Percentiles rank a stretch among this genome's conserved stretches.
Evolutionary conservation across 2,329 filamentous ascomycete genomes (phyloP).

Genomic region (Beauveria bassiana): DNA sequence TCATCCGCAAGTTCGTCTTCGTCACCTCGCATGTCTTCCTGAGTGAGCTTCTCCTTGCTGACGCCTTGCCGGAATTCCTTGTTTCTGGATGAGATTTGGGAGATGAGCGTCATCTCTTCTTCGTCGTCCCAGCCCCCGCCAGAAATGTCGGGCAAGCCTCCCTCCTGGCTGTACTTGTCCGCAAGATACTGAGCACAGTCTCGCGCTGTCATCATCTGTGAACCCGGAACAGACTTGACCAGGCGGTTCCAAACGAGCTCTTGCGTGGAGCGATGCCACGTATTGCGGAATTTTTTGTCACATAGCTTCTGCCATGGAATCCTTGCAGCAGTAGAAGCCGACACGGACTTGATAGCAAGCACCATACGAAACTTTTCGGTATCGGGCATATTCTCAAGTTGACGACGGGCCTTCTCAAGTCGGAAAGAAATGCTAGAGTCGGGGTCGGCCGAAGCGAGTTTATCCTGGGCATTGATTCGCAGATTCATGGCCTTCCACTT

Average conservation of each 20-base stretch:
- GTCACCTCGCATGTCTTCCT: conserved; percentile 14
- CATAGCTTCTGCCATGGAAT: conserved; percentile 43
- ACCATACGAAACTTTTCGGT: conserved; percentile 38
- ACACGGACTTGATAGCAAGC: conserved; percentile 33
- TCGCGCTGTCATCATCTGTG: conserved; percentile 23
- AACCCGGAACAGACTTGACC: conserved; percentile 25
- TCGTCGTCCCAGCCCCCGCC: conserved; percentile 23
- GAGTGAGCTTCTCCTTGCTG: conserved; percentile 23
- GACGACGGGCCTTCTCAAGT: conserved; percentile 34
- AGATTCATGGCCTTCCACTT: conserved; percentile 53
- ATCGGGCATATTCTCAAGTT: conserved; percentile 34
- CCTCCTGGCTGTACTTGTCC: conserved; percentile 25
- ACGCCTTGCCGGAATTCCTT: conserved; percentile 14
- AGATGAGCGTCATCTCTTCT: conserved; percentile 26
- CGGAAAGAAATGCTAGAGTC: conserved; percentile 32
- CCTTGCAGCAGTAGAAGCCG: conserved; percentile 26
- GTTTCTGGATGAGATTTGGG: neutral
- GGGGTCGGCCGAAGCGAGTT: conserved; percentile 24
- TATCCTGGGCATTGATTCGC: conserved; percentile 26
- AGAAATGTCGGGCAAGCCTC: conserved; percentile 26
- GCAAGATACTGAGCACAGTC: conserved; percentile 29
- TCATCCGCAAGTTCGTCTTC: conserved; percentile 3
- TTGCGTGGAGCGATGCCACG: conserved; percentile 30
- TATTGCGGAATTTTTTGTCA: conserved; percentile 31
- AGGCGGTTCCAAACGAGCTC: conserved; percentile 33